Evolutionary conservation across 179 eudicot genomes (phyloP).

Genomic region (Beta macrorhiza): DNA sequence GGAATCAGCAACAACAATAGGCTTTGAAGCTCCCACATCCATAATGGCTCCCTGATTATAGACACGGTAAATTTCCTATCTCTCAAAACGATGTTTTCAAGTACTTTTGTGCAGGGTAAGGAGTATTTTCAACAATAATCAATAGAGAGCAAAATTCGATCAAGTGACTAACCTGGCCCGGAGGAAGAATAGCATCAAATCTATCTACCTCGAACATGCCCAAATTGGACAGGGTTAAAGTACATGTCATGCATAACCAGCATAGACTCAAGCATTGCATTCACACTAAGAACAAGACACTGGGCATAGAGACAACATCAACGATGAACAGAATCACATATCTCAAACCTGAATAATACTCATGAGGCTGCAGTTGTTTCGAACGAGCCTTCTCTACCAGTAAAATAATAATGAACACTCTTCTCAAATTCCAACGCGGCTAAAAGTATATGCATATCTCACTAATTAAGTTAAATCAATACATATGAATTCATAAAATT

Average conservation of each 20-base stretch:
- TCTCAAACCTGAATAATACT: constrained; percentile 75
- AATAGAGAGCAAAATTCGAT: constrained; percentile 3
- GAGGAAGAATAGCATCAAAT: constrained; percentile 97
- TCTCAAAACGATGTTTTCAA: neutral
- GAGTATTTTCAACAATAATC: constrained; percentile 1
- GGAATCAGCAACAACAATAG: constrained; percentile 76
- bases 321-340: neutral
- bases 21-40: constrained; percentile 99
- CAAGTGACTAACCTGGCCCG: constrained; percentile 79
- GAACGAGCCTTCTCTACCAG: constrained; percentile 93
- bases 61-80: neutral
- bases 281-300: neutral
- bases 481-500: constrained; percentile 15
- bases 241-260: constrained; percentile 48
- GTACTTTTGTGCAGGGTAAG: neutral
- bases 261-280: constrained; percentile 7
- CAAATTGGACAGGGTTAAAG: constrained; percentile 90
- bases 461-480: neutral
- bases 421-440: neutral
- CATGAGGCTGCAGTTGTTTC: constrained; percentile 92
- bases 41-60: constrained; percentile 89
- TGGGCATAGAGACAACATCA: neutral
- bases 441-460: constrained; percentile 2
- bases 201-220: constrained; percentile 99
- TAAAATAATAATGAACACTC: constrained; percentile 4